These are phyloP conservation scores for Mycena kentingensis DNA, from an alignment of 768 basidiomycete species.

Conservation along the genomic window DNA sequence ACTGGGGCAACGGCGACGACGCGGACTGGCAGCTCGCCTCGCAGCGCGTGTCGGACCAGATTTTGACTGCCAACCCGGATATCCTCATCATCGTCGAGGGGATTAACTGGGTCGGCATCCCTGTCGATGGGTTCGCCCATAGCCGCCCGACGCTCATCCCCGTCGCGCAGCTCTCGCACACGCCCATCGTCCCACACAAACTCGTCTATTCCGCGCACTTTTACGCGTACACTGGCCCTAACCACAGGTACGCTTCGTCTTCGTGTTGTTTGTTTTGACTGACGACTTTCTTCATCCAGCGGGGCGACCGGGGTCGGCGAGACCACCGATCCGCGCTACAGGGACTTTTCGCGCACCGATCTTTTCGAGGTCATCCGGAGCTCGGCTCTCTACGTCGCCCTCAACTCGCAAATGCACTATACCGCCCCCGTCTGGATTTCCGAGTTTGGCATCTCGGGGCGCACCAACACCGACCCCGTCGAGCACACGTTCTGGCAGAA, in stretches of 20 bases:
- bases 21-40: slow-evolving; percentile 20
- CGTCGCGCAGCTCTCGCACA: slow-evolving; percentile 14
- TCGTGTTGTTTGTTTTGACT: not conserved
- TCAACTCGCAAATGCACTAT: slow-evolving; percentile 14
- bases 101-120: slow-evolving; percentile 23
- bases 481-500: slow-evolving; percentile 14
- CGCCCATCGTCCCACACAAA: slow-evolving; percentile 14
- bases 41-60: slow-evolving; percentile 12
- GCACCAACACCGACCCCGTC: not conserved
- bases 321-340: slow-evolving; percentile 18
- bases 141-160: slow-evolving; percentile 17
- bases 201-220: slow-evolving; percentile 23
- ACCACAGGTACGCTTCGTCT: too few relatives aligned
- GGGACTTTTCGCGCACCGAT: slow-evolving; percentile 11
- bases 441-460: slow-evolving; percentile 16
- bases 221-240: slow-evolving; percentile 22
- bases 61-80: slow-evolving; percentile 15
- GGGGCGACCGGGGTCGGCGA: slow-evolving; percentile 20
- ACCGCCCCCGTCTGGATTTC: slow-evolving; percentile 22
- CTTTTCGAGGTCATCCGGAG: slow-evolving; percentile 9
- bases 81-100: slow-evolving; percentile 23
- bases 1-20: slow-evolving; percentile 14
- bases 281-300: not conserved
- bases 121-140: slow-evolving; percentile 21
- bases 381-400: slow-evolving; percentile 17